Evolutionary conservation across 352 stramenopile genomes (phyloP), one percentile per base, ranked within the genome.

Genomic region (Globisporangium splendens): DNA sequence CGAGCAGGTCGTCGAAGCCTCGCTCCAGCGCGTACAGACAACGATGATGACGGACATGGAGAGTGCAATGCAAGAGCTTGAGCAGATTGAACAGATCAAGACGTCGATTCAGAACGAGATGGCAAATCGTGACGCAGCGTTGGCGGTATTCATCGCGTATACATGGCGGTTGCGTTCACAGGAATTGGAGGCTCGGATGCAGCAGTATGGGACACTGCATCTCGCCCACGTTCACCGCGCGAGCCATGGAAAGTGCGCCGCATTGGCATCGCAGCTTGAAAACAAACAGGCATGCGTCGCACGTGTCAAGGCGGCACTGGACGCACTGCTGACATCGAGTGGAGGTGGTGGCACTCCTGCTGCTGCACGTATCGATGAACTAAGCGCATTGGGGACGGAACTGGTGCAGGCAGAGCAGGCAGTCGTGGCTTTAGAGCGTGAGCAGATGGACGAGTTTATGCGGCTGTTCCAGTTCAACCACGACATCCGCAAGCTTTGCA

Each of bases 231-330:
- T 74, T 0, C 67, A 84, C 56, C 43, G 51, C 3, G 63, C 73
- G 11, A 75, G 68, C 46, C 80, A 91, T 50, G 66, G 65, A 3
- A 73, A 75, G 12, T 86, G 77, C 41, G 69, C 66, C 5, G 58
- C 55, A 5, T 17, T 78, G 1, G 68, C 86, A 51, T 62, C 65
- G 0, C 56, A 39, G 31, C 83, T 91, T 48, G 56, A 59, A n/a
- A 49, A 65, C 0, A 74, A 76, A 12, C 46, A 69, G 28, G 35
- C 7, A 7, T n/a, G n/a, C 67, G 82, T 56, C 43, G 51, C 3
- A 62, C 73, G n/a, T n/a, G n/a, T n/a, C n/a, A n/a, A n/a, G n/a
- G n/a, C n/a, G n/a, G n/a, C n/a, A n/a, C n/a, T n/a, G n/a, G n/a
- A n/a, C n/a, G n/a, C n/a, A n/a, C n/a, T n/a, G n/a, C n/a, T n/a